Evolutionary conservation across 371 early-diverging fungal genomes (phyloP), one percentile per base, ranked within the genome.

Genomic region (Apophysomyces elegans): DNA sequence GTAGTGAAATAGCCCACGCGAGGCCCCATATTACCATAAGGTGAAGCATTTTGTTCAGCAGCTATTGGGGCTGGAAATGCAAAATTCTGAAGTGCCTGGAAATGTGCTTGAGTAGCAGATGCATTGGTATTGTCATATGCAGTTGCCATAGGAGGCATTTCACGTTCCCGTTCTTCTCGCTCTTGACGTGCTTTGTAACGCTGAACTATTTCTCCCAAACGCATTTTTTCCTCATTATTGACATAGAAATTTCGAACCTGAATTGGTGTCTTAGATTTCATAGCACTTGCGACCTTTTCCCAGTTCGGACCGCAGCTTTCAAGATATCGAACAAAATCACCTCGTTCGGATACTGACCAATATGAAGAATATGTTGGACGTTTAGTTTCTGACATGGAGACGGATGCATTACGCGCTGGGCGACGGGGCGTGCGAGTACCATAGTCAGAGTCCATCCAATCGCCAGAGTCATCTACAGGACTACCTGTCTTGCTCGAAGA

Each of bases 161-260:
- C 61, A 3, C 61, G 43, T n/a, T 36, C 58, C 32, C 37, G 39
- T 58, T 21, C 43, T 21, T 64, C 61, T 16, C 66, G 66, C 9
- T 64, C 60, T 16, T 68, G 67, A 5, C 69, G 60, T 37, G 65
- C 56, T 21, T 83, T 68, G 46, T 69, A 72, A 44, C 81, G 77
- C n/a, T 74, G 74, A 2, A 88, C 75, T 5, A 90, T 64, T 4
- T 76, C 74, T 32, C 85, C 90, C 43, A 89, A 63, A 0, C 77
- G 80, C 54, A 90, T 75, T 56, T 88, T 90, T 56, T 91, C 91
- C 14, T 86, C 85, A 66, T 92, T 89, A 61, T 88, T 89, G 8
- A 79, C 75, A 66, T 88, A 96, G 65, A 91, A 91, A 65, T 93
- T 95, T 14, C 95, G 90, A 12, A 90, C 92, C 75, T 96, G 96